Base-by-base conservation (phyloP, 23 red algal genomes). In the Chondrus crispus region DNA sequence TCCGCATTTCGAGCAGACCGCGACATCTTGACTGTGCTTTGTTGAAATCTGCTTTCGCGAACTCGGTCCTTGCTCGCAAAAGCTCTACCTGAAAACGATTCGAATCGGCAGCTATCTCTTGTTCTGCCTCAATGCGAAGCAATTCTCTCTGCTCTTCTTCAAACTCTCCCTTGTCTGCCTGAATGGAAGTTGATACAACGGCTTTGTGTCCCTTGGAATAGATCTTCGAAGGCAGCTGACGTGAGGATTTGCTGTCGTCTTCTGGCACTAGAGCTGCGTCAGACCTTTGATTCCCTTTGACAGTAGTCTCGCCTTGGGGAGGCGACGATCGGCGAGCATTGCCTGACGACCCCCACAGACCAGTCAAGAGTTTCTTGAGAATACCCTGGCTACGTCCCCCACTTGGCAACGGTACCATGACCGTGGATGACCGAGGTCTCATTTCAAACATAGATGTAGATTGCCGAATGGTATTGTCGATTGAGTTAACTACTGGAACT, bases 1-100 rank as follows among this genome's bases (percentile, higher is more conserved):
- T 74, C 45, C 66, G 53, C 63, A 84, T 71, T 28, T 84, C 89
- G 46, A 84, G 76, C 8, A 92, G 77, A 35, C 77, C 76, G 26
- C 76, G 76, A 74, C 89, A 92, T 47, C 76, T 44, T 40, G 14
- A 36, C 57, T 84, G 60, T 12, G 89, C 48, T 45, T 46, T 68
- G 24, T 38, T 26, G 50, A 62, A 84, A 45, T 92, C 57, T 41
- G 63, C 89, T 30, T 71, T 71, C 10, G 76, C 43, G 36, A 73
- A 84, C 36, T 82, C 89, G 20, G 79, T 74, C 40, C 68, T 70
- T 35, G 79, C 89, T 24, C 66, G 80, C 50, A 88, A 50, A 22
- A 94, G 72, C 60, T 87, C 92, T 24, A 94, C 92, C 28, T 85
- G 81, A 58, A 87, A 94, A 58, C 80, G 46, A 70, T 85, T 77